Base-by-base conservation (phyloP, 345 rosid species). In the Eucalyptus caleyi region DNA sequence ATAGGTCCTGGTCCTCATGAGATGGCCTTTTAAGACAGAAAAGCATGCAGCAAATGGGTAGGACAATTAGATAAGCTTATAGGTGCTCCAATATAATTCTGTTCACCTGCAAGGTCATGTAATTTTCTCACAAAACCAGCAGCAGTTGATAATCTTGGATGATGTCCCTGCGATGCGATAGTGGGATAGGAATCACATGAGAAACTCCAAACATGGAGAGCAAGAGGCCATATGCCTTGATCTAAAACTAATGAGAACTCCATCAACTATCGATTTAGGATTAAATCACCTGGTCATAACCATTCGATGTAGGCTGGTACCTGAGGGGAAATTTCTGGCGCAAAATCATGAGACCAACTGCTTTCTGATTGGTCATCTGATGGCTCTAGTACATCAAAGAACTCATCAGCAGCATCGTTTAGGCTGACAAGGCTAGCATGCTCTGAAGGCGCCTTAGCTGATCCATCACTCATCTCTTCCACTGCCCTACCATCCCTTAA, bases 321-420 rank as follows among this genome's bases (percentile, higher is more conserved):
- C 98, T 96, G 97, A 90, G 93, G 88, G 89, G 89, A 92, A 42
- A 89, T 92, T 89, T 95, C 96, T 87, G 93, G 86, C 88, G 91
- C 95, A 93, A 93, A 95, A 91, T 95, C 97, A 89, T 93, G 94
- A 90, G 95, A 87, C 98, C 98, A 96, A 51, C 91, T 92, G 86
- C 91, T 94, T 85, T 95, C 98, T 80, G 92, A 89, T 87, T 90
- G 92, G 89, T 96, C 97, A 90, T 96, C 95, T 40, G 94, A 93
- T 18, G 99, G 96, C 91, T 97, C 99, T 32, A 95, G 98, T 89
- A 97, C 97, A 89, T 97, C 99, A 91, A 96, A 97, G 90, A 97
- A 97, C 92, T 97, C 99, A 93, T 97, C 99, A 45, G 94, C 92
- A 65, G 95, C 96, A 92, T 97, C 98, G 89, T 94, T 95, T 88